Conservation (phyloP, 768 basidiomycete species). For the Coprinopsis cinerea region DNA sequence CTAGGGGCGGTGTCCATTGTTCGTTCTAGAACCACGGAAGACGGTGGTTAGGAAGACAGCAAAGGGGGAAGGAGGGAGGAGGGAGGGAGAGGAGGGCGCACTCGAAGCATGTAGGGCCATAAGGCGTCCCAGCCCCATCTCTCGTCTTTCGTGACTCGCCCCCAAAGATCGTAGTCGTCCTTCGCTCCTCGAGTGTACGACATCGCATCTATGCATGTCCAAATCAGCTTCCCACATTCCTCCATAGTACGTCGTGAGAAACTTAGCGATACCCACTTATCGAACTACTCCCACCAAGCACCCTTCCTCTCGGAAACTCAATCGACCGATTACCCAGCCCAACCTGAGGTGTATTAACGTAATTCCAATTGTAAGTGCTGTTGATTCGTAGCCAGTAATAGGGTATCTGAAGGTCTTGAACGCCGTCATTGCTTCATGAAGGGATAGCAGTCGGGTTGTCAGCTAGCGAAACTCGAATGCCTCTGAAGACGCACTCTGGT, state of each 20-base stretch:
- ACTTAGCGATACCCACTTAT: slow-evolving; percentile 14
- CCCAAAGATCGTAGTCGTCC: slow-evolving; percentile 12
- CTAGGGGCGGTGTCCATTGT: slow-evolving; percentile 19
- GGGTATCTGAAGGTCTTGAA: slow-evolving; percentile 5
- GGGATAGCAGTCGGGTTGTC: too few relatives aligned
- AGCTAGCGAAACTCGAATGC: not conserved
- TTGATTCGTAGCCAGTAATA: not conserved
- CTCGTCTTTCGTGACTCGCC: not conserved
- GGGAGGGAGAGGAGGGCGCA: too few relatives aligned
- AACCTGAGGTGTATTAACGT: slow-evolving; percentile 15
- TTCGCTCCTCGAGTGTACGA: slow-evolving; percentile 11
- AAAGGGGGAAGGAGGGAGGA: not conserved
- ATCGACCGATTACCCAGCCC: slow-evolving; percentile 18
- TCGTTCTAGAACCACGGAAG: slow-evolving; percentile 15
- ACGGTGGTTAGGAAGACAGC: not conserved
- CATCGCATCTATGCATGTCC: slow-evolving; percentile 16
- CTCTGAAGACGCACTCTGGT: slow-evolving; percentile 13
- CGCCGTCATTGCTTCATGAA: slow-evolving; percentile 11
- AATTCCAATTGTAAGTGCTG: slow-evolving; percentile 16
- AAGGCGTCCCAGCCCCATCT: slow-evolving; percentile 13
- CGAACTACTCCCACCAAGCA: slow-evolving; percentile 24
- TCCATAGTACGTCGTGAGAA: not conserved
- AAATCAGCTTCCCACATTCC: not conserved
- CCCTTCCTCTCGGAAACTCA: slow-evolving; percentile 18
- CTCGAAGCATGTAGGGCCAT: slow-evolving; percentile 23